Conservation (phyloP, 495 filamentous ascomycete genomes). For the Hyphodiscus hymeniophilus region DNA sequence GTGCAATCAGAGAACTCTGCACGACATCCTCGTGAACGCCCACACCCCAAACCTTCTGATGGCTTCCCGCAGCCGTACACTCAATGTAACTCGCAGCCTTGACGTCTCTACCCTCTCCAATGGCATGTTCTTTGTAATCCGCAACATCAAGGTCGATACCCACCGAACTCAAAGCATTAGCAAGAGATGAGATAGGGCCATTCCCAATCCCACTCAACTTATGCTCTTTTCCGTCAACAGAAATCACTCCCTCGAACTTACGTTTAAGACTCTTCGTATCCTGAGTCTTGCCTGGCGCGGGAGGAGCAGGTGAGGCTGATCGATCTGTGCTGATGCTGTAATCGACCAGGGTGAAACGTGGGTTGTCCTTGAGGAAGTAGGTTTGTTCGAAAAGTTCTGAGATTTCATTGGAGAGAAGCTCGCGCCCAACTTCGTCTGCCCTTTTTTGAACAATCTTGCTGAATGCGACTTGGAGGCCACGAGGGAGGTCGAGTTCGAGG, state of each 20-base stretch:
- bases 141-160: slow-evolving; percentile 86
- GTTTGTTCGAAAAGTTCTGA: slow-evolving; percentile 75
- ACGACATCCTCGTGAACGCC: slow-evolving; percentile 94
- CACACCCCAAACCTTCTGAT: slow-evolving; percentile 83
- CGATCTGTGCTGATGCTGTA: slow-evolving; percentile 88
- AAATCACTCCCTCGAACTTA: slow-evolving; percentile 78
- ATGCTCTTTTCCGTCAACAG: slow-evolving; percentile 75
- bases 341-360: slow-evolving; percentile 81
- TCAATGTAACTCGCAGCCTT: slow-evolving; percentile 95
- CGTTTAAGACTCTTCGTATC: slow-evolving; percentile 72
- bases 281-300: slow-evolving; percentile 56
- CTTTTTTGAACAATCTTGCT: slow-evolving; percentile 73
- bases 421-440: slow-evolving; percentile 67
- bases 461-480: slow-evolving; percentile 88
- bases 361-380: slow-evolving; percentile 74
- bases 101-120: slow-evolving; percentile 68
- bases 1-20: slow-evolving; percentile 82
- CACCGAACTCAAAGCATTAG: slow-evolving; percentile 71
- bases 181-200: slow-evolving; percentile 82
- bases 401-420: slow-evolving; percentile 78
- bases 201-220: slow-evolving; percentile 73
- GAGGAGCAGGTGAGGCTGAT: slow-evolving; percentile 64
- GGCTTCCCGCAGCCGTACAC: slow-evolving; percentile 63
- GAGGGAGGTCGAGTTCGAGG: slow-evolving; percentile 86
- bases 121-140: slow-evolving; percentile 95